Base-by-base conservation (phyloP, 116 monocot genomes). In the Iris pallida region DNA sequence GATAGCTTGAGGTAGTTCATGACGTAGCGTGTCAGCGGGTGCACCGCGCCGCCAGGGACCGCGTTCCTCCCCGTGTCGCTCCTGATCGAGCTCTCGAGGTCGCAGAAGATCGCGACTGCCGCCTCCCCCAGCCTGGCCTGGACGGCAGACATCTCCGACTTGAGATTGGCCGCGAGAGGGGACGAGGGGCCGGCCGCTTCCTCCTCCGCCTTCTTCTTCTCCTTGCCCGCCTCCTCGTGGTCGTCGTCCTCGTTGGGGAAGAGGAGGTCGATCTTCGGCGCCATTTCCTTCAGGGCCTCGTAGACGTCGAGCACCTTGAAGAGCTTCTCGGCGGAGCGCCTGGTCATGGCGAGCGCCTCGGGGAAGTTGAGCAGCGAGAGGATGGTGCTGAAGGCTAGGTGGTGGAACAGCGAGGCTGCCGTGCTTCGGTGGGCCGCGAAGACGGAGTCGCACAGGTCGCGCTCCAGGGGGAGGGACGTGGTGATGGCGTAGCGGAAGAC, bases 271-370 rank as follows among this genome's bases (percentile, higher is more conserved):
- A 90, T 42, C 55, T 68, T 11, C 4, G 75, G 83, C 1, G 68
- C 45, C 16, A 74, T 64, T 68, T 89, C 93, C 5, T 81, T 59
- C 68, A 90, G 45, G 8, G 88, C 65, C 74, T 94, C 94, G 79
- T 86, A 89, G 77, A 89, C 84, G 78, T 94, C 94, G 59, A 94
- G 94, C 54, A 90, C 73, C 73, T 94, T 94, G 79, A 94, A 94
- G 42, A 94, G 82, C 83, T 94, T 94, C 85, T 94, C 94, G 9
- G 90, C 71, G 5, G 90, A 87, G 45, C 85, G 89, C 79, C 79
- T 93, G 45, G 89, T 84, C 75, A 86, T 81, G 16, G 83, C 57
- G 41, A 86, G 71, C 0, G 94, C 94, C 75, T 85, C 85, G 9
- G 85, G 76, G 68, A 94, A 90, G 70, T 70, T 85, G 42, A 87